These are phyloP conservation scores for Heliosperma pusillum DNA, from an alignment of 148 eudicot species.

Conservation along the genomic window DNA sequence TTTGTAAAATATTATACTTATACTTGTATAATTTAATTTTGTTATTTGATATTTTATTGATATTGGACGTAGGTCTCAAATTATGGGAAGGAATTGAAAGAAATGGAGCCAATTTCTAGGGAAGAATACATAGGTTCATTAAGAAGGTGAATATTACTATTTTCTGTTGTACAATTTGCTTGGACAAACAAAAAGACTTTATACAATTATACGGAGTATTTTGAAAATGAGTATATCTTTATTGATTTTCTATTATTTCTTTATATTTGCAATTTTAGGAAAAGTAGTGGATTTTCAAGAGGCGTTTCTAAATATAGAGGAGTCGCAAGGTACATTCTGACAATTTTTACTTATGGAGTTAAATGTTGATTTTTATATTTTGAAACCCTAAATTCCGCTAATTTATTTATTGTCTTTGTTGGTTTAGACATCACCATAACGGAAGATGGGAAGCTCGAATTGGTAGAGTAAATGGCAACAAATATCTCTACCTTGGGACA, in stretches of 20 bases:
- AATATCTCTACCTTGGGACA: slow-evolving; percentile 83
- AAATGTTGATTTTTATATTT: no score
- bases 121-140: slow-evolving; percentile 11
- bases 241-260: neutral
- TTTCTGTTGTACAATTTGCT: neutral
- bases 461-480: slow-evolving; percentile 86
- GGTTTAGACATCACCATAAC: slow-evolving; percentile 77
- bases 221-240: no score
- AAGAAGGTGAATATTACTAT: neutral
- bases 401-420: slow-evolving; percentile 5
- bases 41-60: neutral
- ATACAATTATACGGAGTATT: no score
- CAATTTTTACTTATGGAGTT: neutral
- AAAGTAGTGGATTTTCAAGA: slow-evolving; percentile 78
- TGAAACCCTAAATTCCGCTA: neutral
- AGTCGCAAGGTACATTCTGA: slow-evolving; percentile 59
- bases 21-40: neutral
- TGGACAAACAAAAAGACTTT: no score
- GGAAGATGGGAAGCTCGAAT: slow-evolving; percentile 96
- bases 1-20: neutral
- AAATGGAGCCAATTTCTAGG: slow-evolving; percentile 2
- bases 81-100: slow-evolving; percentile 4
- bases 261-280: slow-evolving; percentile 34
- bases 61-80: neutral
- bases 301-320: slow-evolving; percentile 87